Base-by-base conservation (phyloP, 495 filamentous ascomycete genomes). In the Podospora fimiseda region DNA sequence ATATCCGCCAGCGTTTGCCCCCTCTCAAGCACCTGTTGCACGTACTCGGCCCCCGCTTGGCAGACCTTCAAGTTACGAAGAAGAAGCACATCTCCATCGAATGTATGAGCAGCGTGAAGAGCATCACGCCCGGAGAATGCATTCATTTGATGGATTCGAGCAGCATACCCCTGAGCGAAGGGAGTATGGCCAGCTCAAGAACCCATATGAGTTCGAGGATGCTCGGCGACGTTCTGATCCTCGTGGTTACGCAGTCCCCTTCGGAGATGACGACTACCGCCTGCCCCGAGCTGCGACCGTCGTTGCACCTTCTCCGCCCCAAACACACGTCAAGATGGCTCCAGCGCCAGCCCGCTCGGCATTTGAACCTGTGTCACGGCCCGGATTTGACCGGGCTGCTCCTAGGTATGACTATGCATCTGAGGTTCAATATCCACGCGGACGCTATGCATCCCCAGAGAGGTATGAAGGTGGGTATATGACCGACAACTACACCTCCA, bases 41-140 rank as follows among this genome's bases (percentile, higher is more conserved):
- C 64, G 70, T 46, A 57, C 64, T 48, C 70, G 71, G 19, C 71
- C 69, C n/a, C n/a, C n/a, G 11, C 5, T 33, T 5, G 27, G 27
- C 11, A 5, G 27, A 11, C 27, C 27, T 6, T 66, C 61, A 30
- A 70, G 64, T 36, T 84, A 81, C 56, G 68, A 78, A 22, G 79
- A 81, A 36, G 81, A 83, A 39, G 54, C 74, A 6, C 65, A 76
- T 24, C 52, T 72, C n/a, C 70, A 77, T 13, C 69, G 73, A 9
- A 57, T 74, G 9, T 80, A 84, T 53, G 82, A 84, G 49, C 67
- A 70, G 2, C 65, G 65, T 7, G 83, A 87, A 59, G 80, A 80
- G 50, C 76, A 75, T 19, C 57, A 82, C 7, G 78, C 82, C 20
- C 70, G 76, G 9, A 70, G 76, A 15, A 65, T 86, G 24, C 80